Evolutionary conservation across 192 early-diverging fungal species (phyloP).

Genomic region (Linnemannia zychae): DNA sequence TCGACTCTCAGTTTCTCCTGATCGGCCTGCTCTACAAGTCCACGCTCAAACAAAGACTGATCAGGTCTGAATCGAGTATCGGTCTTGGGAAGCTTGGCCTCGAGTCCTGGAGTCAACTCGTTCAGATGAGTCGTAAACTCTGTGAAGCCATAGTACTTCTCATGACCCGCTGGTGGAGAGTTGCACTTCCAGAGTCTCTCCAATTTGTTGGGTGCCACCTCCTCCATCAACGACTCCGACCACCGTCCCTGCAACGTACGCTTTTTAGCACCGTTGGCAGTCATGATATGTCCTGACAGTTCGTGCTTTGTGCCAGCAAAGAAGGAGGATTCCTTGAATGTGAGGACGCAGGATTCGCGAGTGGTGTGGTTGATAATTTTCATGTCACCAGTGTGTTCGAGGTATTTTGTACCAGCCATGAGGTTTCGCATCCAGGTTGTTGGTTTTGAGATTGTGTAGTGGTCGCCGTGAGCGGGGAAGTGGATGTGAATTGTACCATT

Average conservation of each 20-base stretch:
- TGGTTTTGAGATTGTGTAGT: constrained; percentile 90
- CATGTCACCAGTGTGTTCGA: constrained; percentile 94
- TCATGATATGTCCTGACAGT: constrained; percentile 71
- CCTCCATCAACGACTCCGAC: constrained; percentile 74
- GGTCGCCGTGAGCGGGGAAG: constrained; percentile 79
- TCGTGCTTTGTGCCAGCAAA: constrained; percentile 86
- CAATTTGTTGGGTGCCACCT: constrained; percentile 68
- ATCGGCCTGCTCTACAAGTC: constrained; percentile 85
- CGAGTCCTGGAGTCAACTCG: constrained; percentile 81
- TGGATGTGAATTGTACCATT: constrained; percentile 86
- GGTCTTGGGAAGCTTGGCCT: constrained; percentile 79
- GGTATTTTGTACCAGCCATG: constrained; percentile 85
- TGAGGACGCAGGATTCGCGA: constrained; percentile 76
- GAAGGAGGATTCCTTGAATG: constrained; percentile 92
- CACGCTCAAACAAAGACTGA: constrained; percentile 92
- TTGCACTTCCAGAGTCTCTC: constrained; percentile 90
- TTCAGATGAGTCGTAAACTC: constrained; percentile 91
- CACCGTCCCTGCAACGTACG: constrained; percentile 71
- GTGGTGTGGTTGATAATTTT: constrained; percentile 81
- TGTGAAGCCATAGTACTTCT: constrained; percentile 92
- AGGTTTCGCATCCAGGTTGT: constrained; percentile 95
- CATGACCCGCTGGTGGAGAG: constrained; percentile 76
- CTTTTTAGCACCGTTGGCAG: constrained; percentile 65
- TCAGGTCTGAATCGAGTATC: constrained; percentile 96
- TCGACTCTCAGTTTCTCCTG: constrained; percentile 88